Evolutionary conservation across 176 grass and related monocot species (phyloP), one percentile per base, ranked within the genome.

Genomic region (Musa itinerans): DNA sequence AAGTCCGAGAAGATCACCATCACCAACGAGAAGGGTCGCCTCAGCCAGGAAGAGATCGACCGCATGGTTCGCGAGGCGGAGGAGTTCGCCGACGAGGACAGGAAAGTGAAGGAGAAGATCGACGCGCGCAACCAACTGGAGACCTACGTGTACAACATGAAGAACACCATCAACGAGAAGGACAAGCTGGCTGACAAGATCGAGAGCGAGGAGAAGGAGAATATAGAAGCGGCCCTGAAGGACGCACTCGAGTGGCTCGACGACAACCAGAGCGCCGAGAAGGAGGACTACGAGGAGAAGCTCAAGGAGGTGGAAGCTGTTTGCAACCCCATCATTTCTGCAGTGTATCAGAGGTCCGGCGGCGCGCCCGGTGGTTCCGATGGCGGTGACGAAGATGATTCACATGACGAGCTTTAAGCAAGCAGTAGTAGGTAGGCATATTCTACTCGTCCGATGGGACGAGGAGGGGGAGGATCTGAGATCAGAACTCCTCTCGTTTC

Each of bases 81-180:
- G 63, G 85, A 87, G 77, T 87, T 87, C 27, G 85, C 85, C 0
- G 85, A 87, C 54, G 85, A 87, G 76, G 85, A 87, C 56, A 87
- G 72, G 71, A 83, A 80, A 78, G 4, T 83, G 55, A 87, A 87
- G 54, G 85, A 87, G 71, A 87, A 79, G 64, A 80, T 87, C 12
- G 85, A 87, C 27, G 80, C 85, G 21, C 81, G 85, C 20, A 87
- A 87, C 65, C 81, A 81, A 48, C 68, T 87, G 11, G 85, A 87
- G 76, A 87, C 85, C 17, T 87, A 87, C 22, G 69, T 87, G 11
- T 87, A 87, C 76, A 87, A 87, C 76, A 87, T 87, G 85, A 87
- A 87, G 76, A 87, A 83, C 71, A 78, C 71, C 16, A 65, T 87
- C 6, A 69, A 70, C 9, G 85, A 83, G 69, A 87, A 87, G 72